Evolutionary conservation across 179 eudicot genomes (phyloP).

Genomic region (Pouteria campechiana): DNA sequence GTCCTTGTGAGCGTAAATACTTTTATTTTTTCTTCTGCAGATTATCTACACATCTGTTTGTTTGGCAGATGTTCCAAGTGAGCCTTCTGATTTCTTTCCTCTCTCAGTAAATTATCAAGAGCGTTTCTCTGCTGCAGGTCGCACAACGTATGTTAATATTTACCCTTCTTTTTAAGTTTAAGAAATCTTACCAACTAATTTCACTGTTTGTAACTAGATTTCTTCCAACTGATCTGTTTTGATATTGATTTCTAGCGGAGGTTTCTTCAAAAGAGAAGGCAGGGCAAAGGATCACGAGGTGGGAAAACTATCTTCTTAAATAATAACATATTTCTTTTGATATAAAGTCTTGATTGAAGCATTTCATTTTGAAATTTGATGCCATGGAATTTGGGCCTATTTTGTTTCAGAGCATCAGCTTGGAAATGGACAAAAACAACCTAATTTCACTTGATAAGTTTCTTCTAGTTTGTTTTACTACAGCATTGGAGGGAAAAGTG

Average conservation of each 20-base stretch:
- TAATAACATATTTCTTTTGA: too few species aligned
- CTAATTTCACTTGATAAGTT: too few species aligned
- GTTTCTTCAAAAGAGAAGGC: conserved; percentile 97
- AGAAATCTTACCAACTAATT: not conserved
- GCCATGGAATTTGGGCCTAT: not conserved
- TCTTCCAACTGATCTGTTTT: not conserved
- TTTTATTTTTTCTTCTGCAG: conserved; percentile 30
- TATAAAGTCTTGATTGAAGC: too few species aligned
- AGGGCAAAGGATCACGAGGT: conserved; percentile 96
- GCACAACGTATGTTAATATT: conserved; percentile 80
- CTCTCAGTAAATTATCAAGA: conserved; percentile 96
- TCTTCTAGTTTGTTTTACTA: too few species aligned
- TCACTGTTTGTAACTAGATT: not conserved
- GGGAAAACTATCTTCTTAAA: conserved; percentile 9
- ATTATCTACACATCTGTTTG: conserved; percentile 87
- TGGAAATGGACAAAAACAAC: too few species aligned
- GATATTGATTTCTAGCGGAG: conserved; percentile 50
- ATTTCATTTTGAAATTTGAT: not conserved
- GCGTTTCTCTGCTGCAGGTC: conserved; percentile 99
- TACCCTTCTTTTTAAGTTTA: too few species aligned
- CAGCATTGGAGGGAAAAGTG: too few species aligned
- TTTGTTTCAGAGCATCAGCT: too few species aligned
- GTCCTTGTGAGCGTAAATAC: too few species aligned
- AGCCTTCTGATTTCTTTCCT: conserved; percentile 96
- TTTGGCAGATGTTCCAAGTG: conserved; percentile 82